Evolutionary conservation across 2,329 filamentous ascomycete species (phyloP), one percentile per base, ranked within the genome.

Genomic region (Metarhizium guizhouense): DNA sequence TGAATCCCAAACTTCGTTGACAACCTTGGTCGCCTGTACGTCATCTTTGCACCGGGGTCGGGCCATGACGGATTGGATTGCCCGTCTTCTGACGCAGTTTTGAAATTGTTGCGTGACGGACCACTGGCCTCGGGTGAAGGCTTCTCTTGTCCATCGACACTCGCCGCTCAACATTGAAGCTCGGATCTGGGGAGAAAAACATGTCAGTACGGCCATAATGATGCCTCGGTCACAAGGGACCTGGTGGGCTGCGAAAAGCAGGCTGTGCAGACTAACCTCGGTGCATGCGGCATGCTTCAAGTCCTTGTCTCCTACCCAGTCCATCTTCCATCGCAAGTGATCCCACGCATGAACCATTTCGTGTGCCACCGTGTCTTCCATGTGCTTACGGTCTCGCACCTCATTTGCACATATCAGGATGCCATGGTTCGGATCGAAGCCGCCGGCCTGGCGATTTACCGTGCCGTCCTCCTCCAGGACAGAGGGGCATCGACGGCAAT

Each of bases 261-360:
- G 18, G 18, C n/a, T 16, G 43, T 52, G 57, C n/a, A 16, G 42
- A 45, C 68, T 60, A 72, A 93, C 90, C 85, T 99, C 94, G 55
- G 92, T 87, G 71, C 94, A 99, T 55, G 94, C 94, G 40, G 92
- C 89, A 73, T 99, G 94, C 69, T 86, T 84, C 71, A 99, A 69
- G 69, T 90, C 77, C 75, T 75, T 88, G 63, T 80, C 76, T 4
- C 78, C 83, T n/a, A 76, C 72, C 76, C 88, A 89, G 67, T 97
- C 87, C 48, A 96, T 85, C 72, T 96, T 94, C 77, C 90, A 99
- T 60, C 93, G 77, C 63, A 97, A 68, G 69, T 95, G 88, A 69
- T 99, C 94, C 78, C 91, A 97, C 1, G 92, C 92, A 70, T 99
- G 94, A 54, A 99, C 88, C 90, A 99, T 95, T 75, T 99, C 94